Base-by-base conservation (phyloP, 352 stramenopile species). In the Phytophthora cryptogea region DNA sequence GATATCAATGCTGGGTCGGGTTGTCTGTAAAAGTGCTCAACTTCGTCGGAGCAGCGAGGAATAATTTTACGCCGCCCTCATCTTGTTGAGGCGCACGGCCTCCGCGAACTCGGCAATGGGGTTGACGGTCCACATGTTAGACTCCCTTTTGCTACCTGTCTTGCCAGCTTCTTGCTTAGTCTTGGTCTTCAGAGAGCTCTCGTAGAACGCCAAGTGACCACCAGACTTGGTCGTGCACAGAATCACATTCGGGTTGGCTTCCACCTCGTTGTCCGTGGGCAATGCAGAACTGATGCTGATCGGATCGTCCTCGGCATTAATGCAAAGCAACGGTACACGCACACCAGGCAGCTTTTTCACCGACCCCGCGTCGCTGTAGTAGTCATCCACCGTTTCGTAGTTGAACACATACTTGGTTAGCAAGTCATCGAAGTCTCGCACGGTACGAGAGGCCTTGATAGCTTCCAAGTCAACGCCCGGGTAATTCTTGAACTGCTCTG, bases 171-270 rank as follows among this genome's bases (percentile, higher is more conserved):
- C 50, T 39, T 44, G 32, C 9, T 72, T 47, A 8, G 26, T 20
- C 16, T 27, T 20, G 35, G 49, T 42, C 17, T 66, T 59, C 17
- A 65, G 39, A 11, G 44, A 76, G 46, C 58, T 68, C 46, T 88
- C 70, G 50, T 87, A 92, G 48, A 91, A 94, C 0, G 65, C 80
- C 46, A 94, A 67, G 61, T 91, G 85, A 14, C 82, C 82, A 35
- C 85, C 82, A 5, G 51, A 67, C 27, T 85, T 76, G 27, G 85
- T 94, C 30, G 79, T 72, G 27, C 69, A 85, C 30, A 94, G 56
- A 32, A 94, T 84, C 37, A 90, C 63, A 17, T 87, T 78, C 4
- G 70, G 56, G 50, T 88, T 94, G 11, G 64, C 62, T 37, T 66
- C 26, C 2, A 80, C 68, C 20, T 80, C 59, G 5, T 65, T 40